phyloP scores from a whole-genome alignment of 179 eudicot species.

The Drosera spatulata region DNA sequence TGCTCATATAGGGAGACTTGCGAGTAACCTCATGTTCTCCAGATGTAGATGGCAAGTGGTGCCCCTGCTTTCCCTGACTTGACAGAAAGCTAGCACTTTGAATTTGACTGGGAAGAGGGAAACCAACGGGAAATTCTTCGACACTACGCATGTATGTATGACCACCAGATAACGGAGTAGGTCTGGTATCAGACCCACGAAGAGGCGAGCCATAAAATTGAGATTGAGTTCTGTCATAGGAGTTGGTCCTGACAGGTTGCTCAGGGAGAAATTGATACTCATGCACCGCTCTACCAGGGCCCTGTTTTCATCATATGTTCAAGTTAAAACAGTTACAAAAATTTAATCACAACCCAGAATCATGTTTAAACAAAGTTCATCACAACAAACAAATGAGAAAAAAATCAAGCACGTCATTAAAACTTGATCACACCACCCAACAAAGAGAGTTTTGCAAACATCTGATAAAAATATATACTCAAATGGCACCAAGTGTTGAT shows the following conservation, averaged over 20 bases:
- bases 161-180: slow-evolving; percentile 37
- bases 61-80: slow-evolving; percentile 49
- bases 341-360: neutral
- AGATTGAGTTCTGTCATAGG: slow-evolving; percentile 60
- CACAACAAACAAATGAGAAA: neutral
- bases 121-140: slow-evolving; percentile 46
- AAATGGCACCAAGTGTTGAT: too few species aligned
- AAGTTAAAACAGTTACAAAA: neutral
- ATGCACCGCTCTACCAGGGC: slow-evolving; percentile 50
- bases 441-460: too few species aligned
- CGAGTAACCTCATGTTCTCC: slow-evolving; percentile 36
- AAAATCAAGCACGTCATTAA: neutral
- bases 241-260: slow-evolving; percentile 60
- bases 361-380: neutral
- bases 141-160: slow-evolving; percentile 37
- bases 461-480: too few species aligned
- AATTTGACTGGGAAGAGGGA: slow-evolving; percentile 36
- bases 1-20: slow-evolving; percentile 23
- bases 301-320: slow-evolving; percentile 26
- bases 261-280: slow-evolving; percentile 92
- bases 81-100: slow-evolving; percentile 48
- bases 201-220: slow-evolving; percentile 51
- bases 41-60: slow-evolving; percentile 40
- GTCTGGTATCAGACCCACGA: slow-evolving; percentile 37
- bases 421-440: too few species aligned